Evolutionary conservation across 495 filamentous ascomycete genomes (phyloP).

Genomic region (Rhypophila decipiens): DNA sequence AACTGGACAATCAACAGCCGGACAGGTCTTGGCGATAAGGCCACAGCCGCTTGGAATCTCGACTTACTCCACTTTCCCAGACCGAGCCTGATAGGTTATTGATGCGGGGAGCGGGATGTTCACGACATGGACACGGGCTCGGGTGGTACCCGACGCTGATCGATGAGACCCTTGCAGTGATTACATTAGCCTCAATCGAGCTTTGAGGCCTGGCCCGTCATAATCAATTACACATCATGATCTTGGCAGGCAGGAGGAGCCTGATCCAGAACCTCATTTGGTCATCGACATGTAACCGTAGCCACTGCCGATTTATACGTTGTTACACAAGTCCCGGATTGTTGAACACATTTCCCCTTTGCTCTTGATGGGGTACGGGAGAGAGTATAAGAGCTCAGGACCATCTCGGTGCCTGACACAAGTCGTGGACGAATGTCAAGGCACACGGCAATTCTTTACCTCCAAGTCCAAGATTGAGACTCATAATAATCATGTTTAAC

Average conservation of each 20-base stretch:
- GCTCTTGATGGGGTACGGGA: background rate
- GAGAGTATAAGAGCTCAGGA: constrained; percentile 3
- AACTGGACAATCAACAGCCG: too few relatives aligned
- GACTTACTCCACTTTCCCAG: too few relatives aligned
- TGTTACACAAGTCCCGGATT: background rate
- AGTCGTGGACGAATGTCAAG: background rate
- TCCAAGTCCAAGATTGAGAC: background rate
- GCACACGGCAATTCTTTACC: background rate
- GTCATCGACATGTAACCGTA: background rate
- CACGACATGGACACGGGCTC: background rate
- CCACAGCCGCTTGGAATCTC: too few relatives aligned
- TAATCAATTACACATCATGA: background rate
- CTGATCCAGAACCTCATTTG: background rate
- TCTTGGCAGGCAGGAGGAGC: background rate
- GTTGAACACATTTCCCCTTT: background rate
- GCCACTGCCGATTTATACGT: background rate
- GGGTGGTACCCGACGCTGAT: background rate
- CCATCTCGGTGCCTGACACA: background rate
- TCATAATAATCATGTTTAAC: background rate
- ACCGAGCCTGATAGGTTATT: too few relatives aligned
- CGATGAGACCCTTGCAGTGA: background rate
- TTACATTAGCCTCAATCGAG: background rate
- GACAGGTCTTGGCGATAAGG: too few relatives aligned
- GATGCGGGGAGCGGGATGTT: background rate
- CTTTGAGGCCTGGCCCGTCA: background rate